Base-by-base conservation (phyloP, 192 early-diverging fungal species). In the Podila clonocystis region DNA sequence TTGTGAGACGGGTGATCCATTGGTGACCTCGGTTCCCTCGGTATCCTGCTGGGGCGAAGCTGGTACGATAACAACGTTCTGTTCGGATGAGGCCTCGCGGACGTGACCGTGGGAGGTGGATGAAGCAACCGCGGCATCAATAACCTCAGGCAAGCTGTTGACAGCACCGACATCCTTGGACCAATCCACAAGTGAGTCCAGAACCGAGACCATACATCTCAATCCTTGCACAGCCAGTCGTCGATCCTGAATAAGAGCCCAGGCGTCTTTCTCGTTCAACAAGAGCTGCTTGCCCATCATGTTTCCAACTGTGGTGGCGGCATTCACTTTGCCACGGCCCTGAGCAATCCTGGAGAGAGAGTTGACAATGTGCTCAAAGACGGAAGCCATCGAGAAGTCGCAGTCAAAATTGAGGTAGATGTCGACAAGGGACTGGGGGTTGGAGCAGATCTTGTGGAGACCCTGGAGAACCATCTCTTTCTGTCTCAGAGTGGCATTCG, bases 371-470 rank as follows among this genome's bases (percentile, higher is more conserved):
- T 93, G 88, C 84, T 98, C 95, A 88, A 94, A 98, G 65, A 97
- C 89, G 50, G 95, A 97, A 62, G 93, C 90, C 69, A 90, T 88
- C 19, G 93, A 89, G 80, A 91, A 85, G 65, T 94, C 90, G 73
- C 96, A 98, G 82, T 98, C 96, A 76, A 96, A 97, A 86, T 98
- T 98, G 17, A 98, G 87, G 67, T 96, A 98, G 63, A 98, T 89
- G 70, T 98, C 96, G 19, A 98, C 93, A 3, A 97, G 84, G 19
- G 94, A 83, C 55, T 91, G 87, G 24, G 94, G 93, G 33, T 94
- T 92, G 41, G 87, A 76, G 55, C 95, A 85, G 30, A 97, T 89
- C 29, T 91, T 86, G 28, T 83, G 79, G 36, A 98, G 83, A 9
- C 91, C 85, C 78, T 92, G 91, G 31, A 98, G 80, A 52, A 98